A percentile compares a stretch with the other conserved stretches of the same genome.
phyloP scores from a whole-genome alignment of 2,329 filamentous ascomycete species.

The Ceratocystis papillata region DNA sequence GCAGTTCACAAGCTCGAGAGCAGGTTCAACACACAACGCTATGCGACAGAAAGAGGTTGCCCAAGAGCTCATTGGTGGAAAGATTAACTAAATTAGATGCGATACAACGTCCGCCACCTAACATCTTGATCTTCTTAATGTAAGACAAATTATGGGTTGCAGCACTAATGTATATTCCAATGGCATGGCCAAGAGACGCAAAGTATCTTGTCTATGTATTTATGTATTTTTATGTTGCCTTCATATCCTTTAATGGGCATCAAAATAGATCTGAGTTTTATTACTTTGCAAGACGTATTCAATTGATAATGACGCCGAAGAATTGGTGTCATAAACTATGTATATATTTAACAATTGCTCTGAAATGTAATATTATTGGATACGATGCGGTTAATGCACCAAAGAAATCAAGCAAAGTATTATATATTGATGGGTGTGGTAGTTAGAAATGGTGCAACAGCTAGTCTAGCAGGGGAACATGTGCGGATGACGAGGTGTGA shows the following conservation, averaged over 20 bases:
- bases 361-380: no score
- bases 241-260: background rate
- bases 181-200: background rate
- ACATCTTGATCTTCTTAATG: background rate
- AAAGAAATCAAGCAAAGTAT: no score
- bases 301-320: background rate
- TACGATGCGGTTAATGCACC: no score
- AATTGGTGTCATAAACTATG: no score
- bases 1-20: constrained; percentile 8
- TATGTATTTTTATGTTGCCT: constrained; percentile 16
- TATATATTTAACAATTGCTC: no score
- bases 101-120: constrained; percentile 23
- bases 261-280: constrained; percentile 3
- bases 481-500: background rate
- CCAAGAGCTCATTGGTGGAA: constrained; percentile 50
- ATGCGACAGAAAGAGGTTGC: constrained; percentile 46
- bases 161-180: background rate
- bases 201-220: constrained; percentile 16
- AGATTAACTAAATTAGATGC: constrained; percentile 35
- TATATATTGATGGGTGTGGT: no score
- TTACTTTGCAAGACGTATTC: background rate
- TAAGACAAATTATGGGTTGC: background rate
- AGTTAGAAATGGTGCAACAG: background rate
- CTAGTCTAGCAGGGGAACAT: background rate
- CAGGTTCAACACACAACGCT: constrained; percentile 31